These are phyloP conservation scores for Graphilbum sp. DNA, from an alignment of 2,329 filamentous ascomycete genomes.

Conservation along the genomic window DNA sequence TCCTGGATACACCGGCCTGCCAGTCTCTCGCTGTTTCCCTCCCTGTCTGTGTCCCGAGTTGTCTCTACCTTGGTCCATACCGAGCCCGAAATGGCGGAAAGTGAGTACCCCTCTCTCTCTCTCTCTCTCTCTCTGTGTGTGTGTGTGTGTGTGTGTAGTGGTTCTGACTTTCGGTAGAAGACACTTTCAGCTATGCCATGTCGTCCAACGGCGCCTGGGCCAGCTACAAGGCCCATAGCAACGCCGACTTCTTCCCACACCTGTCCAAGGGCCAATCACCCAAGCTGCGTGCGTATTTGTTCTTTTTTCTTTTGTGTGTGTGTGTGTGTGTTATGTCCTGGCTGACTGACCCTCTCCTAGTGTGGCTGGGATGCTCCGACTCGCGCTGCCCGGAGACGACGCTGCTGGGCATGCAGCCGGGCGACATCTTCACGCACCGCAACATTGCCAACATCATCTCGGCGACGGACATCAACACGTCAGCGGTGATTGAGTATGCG, in stretches of 20 bases:
- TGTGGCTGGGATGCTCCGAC: constrained; percentile 83
- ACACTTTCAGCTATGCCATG: constrained; percentile 45
- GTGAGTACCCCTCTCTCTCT: not conserved
- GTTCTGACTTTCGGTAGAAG: too few species aligned
- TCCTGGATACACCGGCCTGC: too few species aligned
- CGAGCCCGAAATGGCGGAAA: constrained; percentile 1
- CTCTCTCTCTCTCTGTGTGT: too few species aligned
- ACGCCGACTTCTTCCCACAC: constrained; percentile 55
- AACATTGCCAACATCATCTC: constrained; percentile 80
- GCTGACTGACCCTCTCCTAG: constrained; percentile 20
- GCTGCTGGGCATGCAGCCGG: constrained; percentile 60
- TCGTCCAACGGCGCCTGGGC: constrained; percentile 58
- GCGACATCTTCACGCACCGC: constrained; percentile 77
- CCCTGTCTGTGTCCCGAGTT: not conserved
- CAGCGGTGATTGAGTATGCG: constrained; percentile 64
- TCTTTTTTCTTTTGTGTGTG: not conserved
- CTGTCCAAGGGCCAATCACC: constrained; percentile 52
- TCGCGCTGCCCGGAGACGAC: constrained; percentile 73
- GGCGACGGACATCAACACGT: constrained; percentile 57
- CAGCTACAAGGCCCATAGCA: constrained; percentile 42
- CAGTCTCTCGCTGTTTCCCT: too few species aligned
- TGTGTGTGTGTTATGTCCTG: too few species aligned
- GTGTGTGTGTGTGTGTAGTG: too few species aligned
- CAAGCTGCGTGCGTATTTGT: constrained; percentile 29
- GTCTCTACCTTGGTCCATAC: not conserved